Evolutionary conservation across 2,329 filamentous ascomycete genomes (phyloP).

Genomic region (Nemania bipapillata): DNA sequence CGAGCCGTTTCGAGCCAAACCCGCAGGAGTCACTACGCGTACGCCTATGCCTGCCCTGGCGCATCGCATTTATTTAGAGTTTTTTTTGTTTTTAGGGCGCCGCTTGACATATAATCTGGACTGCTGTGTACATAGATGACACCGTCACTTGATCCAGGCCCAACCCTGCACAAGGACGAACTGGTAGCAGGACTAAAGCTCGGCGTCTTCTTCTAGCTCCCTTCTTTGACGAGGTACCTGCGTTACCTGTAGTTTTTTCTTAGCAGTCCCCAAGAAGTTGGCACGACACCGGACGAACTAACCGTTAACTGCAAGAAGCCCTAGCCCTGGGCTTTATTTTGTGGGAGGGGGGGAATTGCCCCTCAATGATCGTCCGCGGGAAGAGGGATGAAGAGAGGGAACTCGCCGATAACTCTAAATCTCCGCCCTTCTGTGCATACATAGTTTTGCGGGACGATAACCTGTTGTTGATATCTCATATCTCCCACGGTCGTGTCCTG

Average conservation of each 20-base stretch:
- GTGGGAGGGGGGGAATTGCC: background rate
- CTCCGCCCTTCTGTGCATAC: background rate
- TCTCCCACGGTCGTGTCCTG: background rate
- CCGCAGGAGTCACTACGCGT: background rate
- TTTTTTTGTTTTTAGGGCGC: background rate
- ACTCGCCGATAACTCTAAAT: conserved; percentile 16
- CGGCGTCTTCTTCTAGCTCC: background rate
- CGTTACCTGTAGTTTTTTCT: background rate
- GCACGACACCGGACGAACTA: background rate
- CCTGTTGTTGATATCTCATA: background rate
- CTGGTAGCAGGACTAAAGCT: too few relatives aligned
- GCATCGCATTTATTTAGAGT: background rate
- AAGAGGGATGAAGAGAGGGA: background rate
- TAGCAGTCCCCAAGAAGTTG: background rate
- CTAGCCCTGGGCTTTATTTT: background rate
- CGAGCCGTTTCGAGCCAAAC: background rate
- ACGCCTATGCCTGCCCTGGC: background rate
- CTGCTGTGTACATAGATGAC: background rate
- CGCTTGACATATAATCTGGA: background rate
- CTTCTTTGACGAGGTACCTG: background rate
- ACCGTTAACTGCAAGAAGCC: background rate
- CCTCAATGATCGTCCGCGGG: conserved; percentile 8
- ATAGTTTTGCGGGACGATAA: conserved; percentile 12
- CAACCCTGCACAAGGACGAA: background rate
- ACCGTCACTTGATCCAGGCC: background rate